Base-by-base conservation (phyloP, 148 eudicot species). In the Nyssa sinensis region DNA sequence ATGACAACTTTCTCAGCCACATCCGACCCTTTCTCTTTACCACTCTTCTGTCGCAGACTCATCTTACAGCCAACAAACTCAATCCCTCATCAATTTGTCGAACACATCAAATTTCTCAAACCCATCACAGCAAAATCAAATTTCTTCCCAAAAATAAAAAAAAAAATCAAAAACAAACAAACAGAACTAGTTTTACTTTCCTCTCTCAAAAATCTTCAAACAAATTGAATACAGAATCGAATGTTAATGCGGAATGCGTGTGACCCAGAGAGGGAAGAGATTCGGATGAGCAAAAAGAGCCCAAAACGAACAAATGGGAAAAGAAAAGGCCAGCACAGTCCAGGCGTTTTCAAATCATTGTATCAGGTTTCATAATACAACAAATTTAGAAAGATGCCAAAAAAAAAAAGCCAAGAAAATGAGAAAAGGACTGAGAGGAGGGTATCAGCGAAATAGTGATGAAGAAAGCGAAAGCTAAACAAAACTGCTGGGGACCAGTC, bases 31-130 rank as follows among this genome's bases (percentile, higher is more conserved):
- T 74, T 71, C 62, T 66, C 74, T 73, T 49, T 66, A 25, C 47
- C 35, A 71, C 76, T 77, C 53, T 81, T 81, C 62, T 84, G 82
- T 80, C 79, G 74, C 75, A 72, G 61, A 81, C 73, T 86, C 86
- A 82, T 80, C 79, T 74, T 85, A 74, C n/a, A 24, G 1, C 6
- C 57, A 31, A 35, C 24, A 0, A 34, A 37, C 70, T 44, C 24
- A 65, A 71, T 58, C 32, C 75, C 75, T 41, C n/a, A 34, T 24
- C 37, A 33, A 62, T 35, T 66, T 32, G 24, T 27, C 44, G n/a
- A n/a, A n/a, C n/a, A n/a, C n/a, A n/a, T 64, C 62, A 21, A 69
- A 69, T 24, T 39, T 49, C 9, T 2, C 27, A 69, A 66, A 73
- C 35, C 61, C 5, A 41, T n/a, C 47, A 41, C 5, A 41, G n/a